Percentiles rank a stretch among this genome's conserved stretches.
These are phyloP conservation scores for Globisporangium takayamanum DNA, from an alignment of 352 stramenopile genomes.

Conservation along the genomic window DNA sequence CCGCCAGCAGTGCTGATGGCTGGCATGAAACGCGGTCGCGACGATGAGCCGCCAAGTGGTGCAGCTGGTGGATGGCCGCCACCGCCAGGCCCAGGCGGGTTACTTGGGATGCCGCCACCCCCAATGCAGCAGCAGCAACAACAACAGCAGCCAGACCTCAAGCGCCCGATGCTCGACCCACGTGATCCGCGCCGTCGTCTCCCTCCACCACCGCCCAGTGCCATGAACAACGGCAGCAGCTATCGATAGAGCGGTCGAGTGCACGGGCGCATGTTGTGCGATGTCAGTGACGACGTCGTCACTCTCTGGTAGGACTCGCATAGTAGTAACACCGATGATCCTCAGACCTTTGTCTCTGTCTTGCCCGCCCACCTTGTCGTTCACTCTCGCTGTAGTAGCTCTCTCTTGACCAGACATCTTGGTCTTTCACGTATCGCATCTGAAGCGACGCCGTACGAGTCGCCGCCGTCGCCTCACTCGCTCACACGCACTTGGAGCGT, in stretches of 20 bases:
- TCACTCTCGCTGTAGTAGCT: no score
- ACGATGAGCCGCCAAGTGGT: constrained; percentile 3
- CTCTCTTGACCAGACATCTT: no score
- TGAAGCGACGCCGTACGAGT: no score
- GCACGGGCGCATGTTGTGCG: neutral
- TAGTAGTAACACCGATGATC: no score
- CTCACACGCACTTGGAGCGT: no score
- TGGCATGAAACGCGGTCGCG: constrained; percentile 12
- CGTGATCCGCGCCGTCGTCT: constrained; percentile 11
- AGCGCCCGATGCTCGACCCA: constrained; percentile 8
- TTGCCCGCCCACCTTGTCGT: no score
- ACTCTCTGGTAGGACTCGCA: no score
- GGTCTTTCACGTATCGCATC: no score
- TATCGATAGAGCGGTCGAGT: neutral
- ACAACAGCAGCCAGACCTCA: constrained; percentile 8
- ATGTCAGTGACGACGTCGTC: no score
- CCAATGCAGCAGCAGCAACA: constrained; percentile 1
- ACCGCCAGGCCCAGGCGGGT: constrained; percentile 4
- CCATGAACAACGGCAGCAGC: constrained; percentile 2
- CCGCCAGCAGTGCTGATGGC: constrained; percentile 14
- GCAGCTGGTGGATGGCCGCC: constrained; percentile 6
- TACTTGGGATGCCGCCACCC: constrained; percentile 7
- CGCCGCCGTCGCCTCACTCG: no score
- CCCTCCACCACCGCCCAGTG: neutral
- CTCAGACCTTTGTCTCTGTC: no score